Base-by-base conservation (phyloP, 202 grass and related monocot species). In the Elaeis oleifera region DNA sequence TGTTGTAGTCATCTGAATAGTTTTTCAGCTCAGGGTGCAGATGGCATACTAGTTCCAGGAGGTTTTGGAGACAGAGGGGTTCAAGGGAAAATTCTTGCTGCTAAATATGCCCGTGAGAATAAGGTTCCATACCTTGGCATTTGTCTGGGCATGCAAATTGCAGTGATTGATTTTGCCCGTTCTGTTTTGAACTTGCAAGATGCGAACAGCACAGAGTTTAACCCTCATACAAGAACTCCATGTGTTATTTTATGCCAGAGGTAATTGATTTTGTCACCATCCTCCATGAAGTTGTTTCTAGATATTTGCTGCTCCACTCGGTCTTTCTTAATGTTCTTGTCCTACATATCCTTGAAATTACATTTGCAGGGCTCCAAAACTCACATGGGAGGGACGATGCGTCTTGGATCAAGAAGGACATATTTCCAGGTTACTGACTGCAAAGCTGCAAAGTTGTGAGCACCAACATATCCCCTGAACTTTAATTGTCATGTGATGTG, bases 61-160 rank as follows among this genome's bases (percentile, higher is more conserved):
- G 94, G 88, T 61, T 99, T 99, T 64, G 94, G 94, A 67, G 85
- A 84, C 51, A 79, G 94, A 74, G 94, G 94, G 19, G 94, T 99
- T 49, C 74, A 84, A 58, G 94, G 94, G 4, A 94, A 99, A 81
- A 99, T 99, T 49, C 80, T 99, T 61, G 94, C 94, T 17, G 94
- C 88, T 65, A 99, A 89, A 86, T 92, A 84, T 70, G 94, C 94
- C 21, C 94, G 94, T 7, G 88, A 89, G 61, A 92, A 86, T 4
- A 78, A 87, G 75, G 76, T 94, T 70, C 94, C 94, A 60, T 99
- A 85, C 73, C 75, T 99, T 5, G 94, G 94, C 51, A 94, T 99
- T 76, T 99, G 94, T 77, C 78, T 99, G 71, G 94, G 94, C 32
- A 94, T 99, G 94, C 94, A 99, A 87, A 79, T 89, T 76, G 88